A percentile compares a stretch with the other conserved stretches of the same genome.
Evolutionary conservation across 345 rosid species (phyloP).

Genomic region (Corchorus capsularis): DNA sequence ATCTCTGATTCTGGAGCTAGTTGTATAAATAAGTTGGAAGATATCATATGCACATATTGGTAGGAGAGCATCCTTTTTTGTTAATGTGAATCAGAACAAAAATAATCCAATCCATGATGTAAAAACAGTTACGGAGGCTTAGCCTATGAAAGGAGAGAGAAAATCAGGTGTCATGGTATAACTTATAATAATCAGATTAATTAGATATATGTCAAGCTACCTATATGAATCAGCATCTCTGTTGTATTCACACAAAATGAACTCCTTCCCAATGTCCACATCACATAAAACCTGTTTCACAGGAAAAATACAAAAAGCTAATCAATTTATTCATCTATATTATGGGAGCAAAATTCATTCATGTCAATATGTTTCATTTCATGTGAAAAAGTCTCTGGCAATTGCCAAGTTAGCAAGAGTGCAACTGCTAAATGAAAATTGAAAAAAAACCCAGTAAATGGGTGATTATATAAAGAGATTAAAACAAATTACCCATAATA

Average conservation of each 20-base stretch:
- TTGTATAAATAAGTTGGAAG: background rate
- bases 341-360: background rate
- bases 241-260: constrained; percentile 93
- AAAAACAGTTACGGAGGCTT: background rate
- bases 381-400: background rate
- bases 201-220: constrained; percentile 28
- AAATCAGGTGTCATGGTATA: constrained; percentile 3
- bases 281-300: constrained; percentile 66
- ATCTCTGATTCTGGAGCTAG: background rate
- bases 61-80: background rate
- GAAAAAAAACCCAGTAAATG: background rate
- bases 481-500: background rate
- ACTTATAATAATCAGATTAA: background rate
- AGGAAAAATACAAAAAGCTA: constrained; percentile 6
- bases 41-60: background rate
- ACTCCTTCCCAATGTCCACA: constrained; percentile 68
- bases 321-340: constrained; percentile 13
- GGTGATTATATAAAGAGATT: background rate
- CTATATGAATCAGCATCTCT: constrained; percentile 98
- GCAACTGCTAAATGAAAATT: background rate
- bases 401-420: background rate
- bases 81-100: background rate
- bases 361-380: background rate
- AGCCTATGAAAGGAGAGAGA: background rate
- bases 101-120: background rate